Evolutionary conservation across 371 early-diverging fungal genomes (phyloP).

Genomic region (Syncephalastrum racemosum): DNA sequence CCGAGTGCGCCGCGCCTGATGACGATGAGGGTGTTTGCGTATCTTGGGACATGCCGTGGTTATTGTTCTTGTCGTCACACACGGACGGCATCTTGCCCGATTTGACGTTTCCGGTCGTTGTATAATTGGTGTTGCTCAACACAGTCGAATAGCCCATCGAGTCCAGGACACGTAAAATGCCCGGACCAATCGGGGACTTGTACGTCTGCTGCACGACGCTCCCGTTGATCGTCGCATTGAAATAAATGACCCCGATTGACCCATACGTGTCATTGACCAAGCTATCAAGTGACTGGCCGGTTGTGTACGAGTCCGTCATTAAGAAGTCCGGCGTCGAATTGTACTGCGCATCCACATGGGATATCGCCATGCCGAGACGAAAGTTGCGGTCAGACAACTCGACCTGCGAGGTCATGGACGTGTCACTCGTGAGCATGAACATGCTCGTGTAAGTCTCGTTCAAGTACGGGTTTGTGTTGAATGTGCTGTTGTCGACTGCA

Average conservation of each 20-base stretch:
- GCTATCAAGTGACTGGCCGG: conserved; percentile 26
- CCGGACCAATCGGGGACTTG: conserved; percentile 47
- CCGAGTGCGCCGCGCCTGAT: conserved; percentile 4
- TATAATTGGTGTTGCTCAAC: conserved; percentile 35
- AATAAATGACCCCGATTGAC: conserved; percentile 24
- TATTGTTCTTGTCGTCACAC: conserved; percentile 26
- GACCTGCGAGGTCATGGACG: conserved; percentile 13
- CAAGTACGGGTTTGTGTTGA: conserved; percentile 27
- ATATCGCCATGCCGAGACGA: conserved; percentile 39
- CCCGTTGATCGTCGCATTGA: conserved; percentile 21
- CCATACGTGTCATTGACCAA: conserved; percentile 25
- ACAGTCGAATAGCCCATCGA: conserved; percentile 48
- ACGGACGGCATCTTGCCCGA: conserved; percentile 23
- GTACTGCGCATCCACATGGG: conserved; percentile 41
- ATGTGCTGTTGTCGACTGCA: conserved; percentile 28
- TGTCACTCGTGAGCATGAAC: conserved; percentile 36
- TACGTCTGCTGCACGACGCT: conserved; percentile 21
- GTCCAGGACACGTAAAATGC: conserved; percentile 42
- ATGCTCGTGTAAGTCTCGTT: conserved; percentile 35
- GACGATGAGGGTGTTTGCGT: conserved; percentile 3
- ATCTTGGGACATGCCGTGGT: conserved; percentile 9
- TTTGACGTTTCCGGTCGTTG: conserved; percentile 27
- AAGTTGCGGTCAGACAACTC: conserved; percentile 26
- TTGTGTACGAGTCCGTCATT: conserved; percentile 31
- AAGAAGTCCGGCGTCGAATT: conserved; percentile 37